These are phyloP conservation scores for Lithocarpus polystachyus DNA, from an alignment of 306 rosid genomes.

Conservation along the genomic window DNA sequence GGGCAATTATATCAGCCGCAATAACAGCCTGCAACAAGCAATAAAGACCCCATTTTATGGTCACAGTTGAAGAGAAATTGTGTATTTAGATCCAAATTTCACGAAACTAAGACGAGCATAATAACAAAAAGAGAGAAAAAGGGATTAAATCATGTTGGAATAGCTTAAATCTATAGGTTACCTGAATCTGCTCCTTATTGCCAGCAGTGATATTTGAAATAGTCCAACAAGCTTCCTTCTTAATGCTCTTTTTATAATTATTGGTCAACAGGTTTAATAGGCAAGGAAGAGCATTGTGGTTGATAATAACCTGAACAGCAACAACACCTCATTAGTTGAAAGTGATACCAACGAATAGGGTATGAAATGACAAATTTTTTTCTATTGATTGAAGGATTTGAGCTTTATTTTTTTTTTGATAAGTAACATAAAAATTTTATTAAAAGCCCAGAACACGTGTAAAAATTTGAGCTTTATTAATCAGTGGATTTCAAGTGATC, in stretches of 20 bases:
- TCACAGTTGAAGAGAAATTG: not conserved
- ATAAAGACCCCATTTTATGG: not conserved
- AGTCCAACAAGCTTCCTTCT: constrained; percentile 99
- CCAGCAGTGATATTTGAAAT: constrained; percentile 95
- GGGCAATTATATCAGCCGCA: constrained; percentile 64
- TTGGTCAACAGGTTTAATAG: constrained; percentile 62
- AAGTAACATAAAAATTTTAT: too few species aligned
- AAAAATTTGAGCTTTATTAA: too few species aligned
- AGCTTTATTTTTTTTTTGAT: too few species aligned
- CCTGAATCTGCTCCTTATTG: constrained; percentile 95
- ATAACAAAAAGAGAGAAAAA: not conserved
- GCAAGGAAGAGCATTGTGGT: constrained; percentile 78
- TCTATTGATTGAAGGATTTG: too few species aligned
- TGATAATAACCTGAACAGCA: constrained; percentile 63
- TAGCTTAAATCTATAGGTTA: constrained; percentile 10
- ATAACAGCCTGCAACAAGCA: constrained; percentile 54
- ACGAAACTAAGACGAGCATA: not conserved
- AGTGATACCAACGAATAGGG: not conserved
- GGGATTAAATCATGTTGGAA: not conserved
- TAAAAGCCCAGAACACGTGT: too few species aligned
- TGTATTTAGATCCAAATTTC: not conserved
- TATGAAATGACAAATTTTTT: too few species aligned
- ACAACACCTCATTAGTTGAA: constrained; percentile 15
- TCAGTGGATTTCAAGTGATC: too few species aligned
- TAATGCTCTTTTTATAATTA: constrained; percentile 90